Evolutionary conservation across 129 eudicot genomes (phyloP), one percentile per base, ranked within the genome.

Genomic region (Helichrysum umbraculigerum): DNA sequence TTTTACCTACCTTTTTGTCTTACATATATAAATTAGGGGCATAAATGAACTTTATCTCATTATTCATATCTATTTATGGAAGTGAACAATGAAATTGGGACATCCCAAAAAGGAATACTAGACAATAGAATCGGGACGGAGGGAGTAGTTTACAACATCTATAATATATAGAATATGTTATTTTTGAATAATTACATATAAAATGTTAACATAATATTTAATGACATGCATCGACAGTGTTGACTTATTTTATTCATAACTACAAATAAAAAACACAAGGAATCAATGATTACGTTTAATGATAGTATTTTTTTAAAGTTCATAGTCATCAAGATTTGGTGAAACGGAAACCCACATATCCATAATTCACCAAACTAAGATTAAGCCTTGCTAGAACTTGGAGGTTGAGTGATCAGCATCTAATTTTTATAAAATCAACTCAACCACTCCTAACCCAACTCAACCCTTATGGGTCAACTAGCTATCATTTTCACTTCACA

Each of bases 281-380:
- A 14, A 54, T 72, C 32, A 32, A 54, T 56, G 66, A 56, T 72
- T 33, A 54, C 54, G 11, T 72, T 9, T 33, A 72, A 56, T 72
- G 54, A 47, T 12, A 25, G 39, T 66, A 7, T 41, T 16, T 29
- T 9, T 59, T 37, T 47, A 7, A 16, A 71, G 77, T 20, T 44
- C 30, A 73, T 29, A 67, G 39, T 67, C 62, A 74, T 74, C 71
- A 68, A 78, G 79, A 71, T 75, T 83, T 78, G 83, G 68, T 85
- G 73, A 86, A 83, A 87, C 81, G 83, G 73, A 86, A 83, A 87
- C 81, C 79, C 79, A 76, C 60, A 28, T 64, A 84, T 73, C 83
- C 62, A 77, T 70, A 85, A 66, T 88, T 79, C 78, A 85, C 81
- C 89, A 79, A 44, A 78, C 87, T 52, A 85, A 75, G 74, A 80